Evolutionary conservation across 257 asterid species (phyloP).

Genomic region (Solanum appendiculatum): DNA sequence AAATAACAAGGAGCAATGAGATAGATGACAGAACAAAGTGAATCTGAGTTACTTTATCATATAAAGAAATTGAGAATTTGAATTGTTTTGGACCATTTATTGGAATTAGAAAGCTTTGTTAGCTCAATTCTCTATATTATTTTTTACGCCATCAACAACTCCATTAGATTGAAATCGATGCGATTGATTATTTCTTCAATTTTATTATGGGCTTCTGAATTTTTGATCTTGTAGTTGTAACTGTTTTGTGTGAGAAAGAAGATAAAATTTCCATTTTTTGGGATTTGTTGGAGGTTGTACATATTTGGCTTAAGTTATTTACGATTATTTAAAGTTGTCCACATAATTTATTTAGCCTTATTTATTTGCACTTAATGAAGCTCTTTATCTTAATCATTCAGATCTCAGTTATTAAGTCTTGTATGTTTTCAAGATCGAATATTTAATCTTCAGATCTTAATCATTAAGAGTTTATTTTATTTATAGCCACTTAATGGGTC

Average conservation of each 20-base stretch:
- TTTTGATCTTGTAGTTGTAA: neutral
- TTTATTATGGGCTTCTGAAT: neutral
- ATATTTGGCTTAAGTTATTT: neutral
- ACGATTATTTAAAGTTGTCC: neutral
- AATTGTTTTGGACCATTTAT: neutral
- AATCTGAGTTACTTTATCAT: neutral
- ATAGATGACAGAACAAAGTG: neutral
- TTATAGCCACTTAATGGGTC: neutral
- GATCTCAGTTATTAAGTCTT: neutral
- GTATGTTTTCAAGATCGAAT: too few relatives aligned
- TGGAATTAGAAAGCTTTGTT: neutral
- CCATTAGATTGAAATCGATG: neutral
- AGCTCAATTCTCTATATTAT: too few relatives aligned
- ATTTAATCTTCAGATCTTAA: neutral
- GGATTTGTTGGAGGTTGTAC: neutral
- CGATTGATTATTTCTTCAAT: neutral
- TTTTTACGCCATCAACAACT: neutral
- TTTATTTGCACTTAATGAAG: too few relatives aligned
- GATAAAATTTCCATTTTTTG: neutral
- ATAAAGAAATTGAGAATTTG: neutral
- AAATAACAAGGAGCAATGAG: neutral
- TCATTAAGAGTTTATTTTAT: too few relatives aligned
- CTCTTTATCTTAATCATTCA: too few relatives aligned
- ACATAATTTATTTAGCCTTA: neutral
- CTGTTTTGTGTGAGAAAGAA: neutral